Percentiles rank a stretch among this genome's conserved stretches.
These are phyloP conservation scores for Colletotrichum trifolii DNA, from an alignment of 2,329 filamentous ascomycete species.

Conservation along the genomic window DNA sequence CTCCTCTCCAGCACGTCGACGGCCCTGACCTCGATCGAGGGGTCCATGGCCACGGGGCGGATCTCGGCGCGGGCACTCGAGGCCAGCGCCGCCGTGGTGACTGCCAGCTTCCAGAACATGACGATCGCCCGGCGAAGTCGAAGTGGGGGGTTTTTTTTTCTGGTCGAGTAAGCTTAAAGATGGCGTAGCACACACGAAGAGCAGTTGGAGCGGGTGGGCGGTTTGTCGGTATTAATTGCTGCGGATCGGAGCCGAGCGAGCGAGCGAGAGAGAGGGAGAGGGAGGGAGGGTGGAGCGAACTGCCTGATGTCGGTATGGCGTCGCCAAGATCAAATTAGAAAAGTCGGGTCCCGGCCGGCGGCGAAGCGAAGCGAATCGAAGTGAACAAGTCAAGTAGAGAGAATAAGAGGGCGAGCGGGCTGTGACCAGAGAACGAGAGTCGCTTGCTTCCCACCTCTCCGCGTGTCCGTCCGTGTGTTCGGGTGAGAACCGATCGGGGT, in stretches of 20 bases:
- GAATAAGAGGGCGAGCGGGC: constrained; percentile 23
- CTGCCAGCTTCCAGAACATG: constrained; percentile 36
- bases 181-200: not conserved
- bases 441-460: constrained; percentile 18
- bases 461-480: constrained; percentile 4
- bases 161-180: constrained; percentile 3
- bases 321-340: constrained; percentile 35
- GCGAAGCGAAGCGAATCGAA: constrained; percentile 36
- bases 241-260: constrained; percentile 20
- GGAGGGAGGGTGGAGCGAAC: constrained; percentile 14
- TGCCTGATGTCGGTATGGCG: constrained; percentile 25
- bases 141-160: not conserved
- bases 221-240: constrained; percentile 28
- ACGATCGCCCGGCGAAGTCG: not conserved
- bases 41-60: constrained; percentile 38
- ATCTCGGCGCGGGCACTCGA: constrained; percentile 36
- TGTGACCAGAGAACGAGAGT: constrained; percentile 24
- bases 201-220: constrained; percentile 7
- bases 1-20: constrained; percentile 36
- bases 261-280: too few species aligned
- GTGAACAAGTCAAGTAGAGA: not conserved
- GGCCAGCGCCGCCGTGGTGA: constrained; percentile 33
- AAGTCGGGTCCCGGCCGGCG: constrained; percentile 38
- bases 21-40: constrained; percentile 43
- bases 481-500: constrained; percentile 7